Base-by-base conservation (phyloP, 192 early-diverging fungal species). In the Mortierella hygrophila region DNA sequence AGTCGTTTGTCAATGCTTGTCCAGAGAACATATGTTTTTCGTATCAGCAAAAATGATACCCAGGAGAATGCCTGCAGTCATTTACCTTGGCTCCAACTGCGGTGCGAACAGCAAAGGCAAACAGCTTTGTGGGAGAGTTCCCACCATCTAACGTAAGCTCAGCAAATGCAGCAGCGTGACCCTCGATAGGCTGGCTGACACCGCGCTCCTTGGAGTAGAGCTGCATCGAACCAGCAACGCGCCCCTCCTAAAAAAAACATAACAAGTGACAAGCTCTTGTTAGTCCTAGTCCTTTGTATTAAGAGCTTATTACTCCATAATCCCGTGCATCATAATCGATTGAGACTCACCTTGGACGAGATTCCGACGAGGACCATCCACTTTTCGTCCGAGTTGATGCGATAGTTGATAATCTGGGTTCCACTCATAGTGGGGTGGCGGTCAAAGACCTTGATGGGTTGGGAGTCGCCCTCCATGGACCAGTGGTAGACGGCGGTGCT, bases 301-400 rank as follows among this genome's bases (percentile, higher is more conserved):
- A 21, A 52, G 44, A 15, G 49, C 16, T 4, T 52, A 21, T 6
- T 16, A 52, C 0, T 42, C 65, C 11, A 32, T 23, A 20, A 21
- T 38, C 35, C 44, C 29, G 13, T 13, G 29, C 60, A 3, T 29
- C 29, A 32, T 15, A 65, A 10, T 11, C 29, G 16, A 52, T 10
- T 29, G 68, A 11, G 29, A 52, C 76, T 72, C 40, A 94, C 93
- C 82, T 93, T 93, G 35, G 97, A 96, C 29, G 97, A 96, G 74
- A 99, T 99, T 54, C 98, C 98, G 70, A 99, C 93, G 37, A 99
- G 91, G 37, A 97, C 90, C 93, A 97, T 93, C 98, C 98, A 99
- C 84, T 97, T 98, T 88, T 94, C 95, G 78, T 97, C 97, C 60
- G 93, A 90, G 83, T 97, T 96, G 69, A 97, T 93, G 41, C 95